These are phyloP conservation scores for Cicer yamashitae DNA, from an alignment of 306 rosid genomes.

Conservation along the genomic window DNA sequence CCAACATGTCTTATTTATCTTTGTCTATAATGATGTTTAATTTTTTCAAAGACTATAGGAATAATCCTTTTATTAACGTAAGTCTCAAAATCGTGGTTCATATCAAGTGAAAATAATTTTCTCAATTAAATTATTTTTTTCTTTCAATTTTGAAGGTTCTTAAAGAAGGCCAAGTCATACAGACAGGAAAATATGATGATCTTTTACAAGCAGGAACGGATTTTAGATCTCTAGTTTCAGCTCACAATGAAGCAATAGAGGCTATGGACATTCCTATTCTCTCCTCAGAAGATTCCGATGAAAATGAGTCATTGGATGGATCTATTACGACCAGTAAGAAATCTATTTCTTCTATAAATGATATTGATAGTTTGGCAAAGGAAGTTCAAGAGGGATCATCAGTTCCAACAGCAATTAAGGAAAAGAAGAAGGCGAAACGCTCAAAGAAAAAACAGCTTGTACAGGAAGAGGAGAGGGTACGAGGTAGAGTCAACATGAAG, in stretches of 20 bases:
- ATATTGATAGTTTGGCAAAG: constrained; percentile 74
- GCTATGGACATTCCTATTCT: constrained; percentile 95
- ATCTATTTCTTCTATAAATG: constrained; percentile 52
- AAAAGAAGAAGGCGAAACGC: constrained; percentile 91
- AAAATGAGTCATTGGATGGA: constrained; percentile 59
- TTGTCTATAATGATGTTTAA: constrained; percentile 1
- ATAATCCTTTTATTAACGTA: constrained; percentile 19
- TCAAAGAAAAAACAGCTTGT: constrained; percentile 91
- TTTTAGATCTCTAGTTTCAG: constrained; percentile 85
- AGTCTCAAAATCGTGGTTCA: constrained; percentile 1
- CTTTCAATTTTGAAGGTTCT: constrained; percentile 70
- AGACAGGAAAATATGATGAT: constrained; percentile 94
- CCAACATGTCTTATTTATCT: constrained; percentile 24
- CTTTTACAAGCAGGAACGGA: constrained; percentile 98
- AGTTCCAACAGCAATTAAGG: constrained; percentile 75
- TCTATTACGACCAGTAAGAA: constrained; percentile 57
- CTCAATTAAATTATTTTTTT: constrained; percentile 35
- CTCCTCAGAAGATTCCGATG: constrained; percentile 93
- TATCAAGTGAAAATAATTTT: constrained; percentile 37
- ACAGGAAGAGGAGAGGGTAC: constrained; percentile 97
- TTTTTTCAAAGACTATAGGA: constrained; percentile 11
- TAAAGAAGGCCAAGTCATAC: constrained; percentile 85
- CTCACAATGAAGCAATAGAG: constrained; percentile 98
- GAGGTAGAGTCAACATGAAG: constrained; percentile 99
- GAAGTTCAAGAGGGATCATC: constrained; percentile 86